Percentiles rank a stretch among this genome's conserved stretches.
Conservation (phyloP, 768 basidiomycete genomes). For the Calvatia gigantea region DNA sequence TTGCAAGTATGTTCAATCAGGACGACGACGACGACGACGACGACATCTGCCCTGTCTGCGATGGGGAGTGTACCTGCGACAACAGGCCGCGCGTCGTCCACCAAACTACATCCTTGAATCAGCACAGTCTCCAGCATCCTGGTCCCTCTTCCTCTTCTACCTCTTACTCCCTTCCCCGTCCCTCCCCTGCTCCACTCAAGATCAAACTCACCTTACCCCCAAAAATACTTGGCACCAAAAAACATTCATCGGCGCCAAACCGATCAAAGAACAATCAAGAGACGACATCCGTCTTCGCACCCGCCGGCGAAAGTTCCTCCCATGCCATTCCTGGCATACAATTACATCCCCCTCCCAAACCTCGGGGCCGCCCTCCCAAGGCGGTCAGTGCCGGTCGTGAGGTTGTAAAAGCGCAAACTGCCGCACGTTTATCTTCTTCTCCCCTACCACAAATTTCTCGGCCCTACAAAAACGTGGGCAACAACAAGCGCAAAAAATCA, state of each 20-base stretch:
- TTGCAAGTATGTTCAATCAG: slow-evolving; percentile 34
- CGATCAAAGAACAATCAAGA: slow-evolving; percentile 27
- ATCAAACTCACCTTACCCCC: slow-evolving; percentile 70
- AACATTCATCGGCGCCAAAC: slow-evolving; percentile 16
- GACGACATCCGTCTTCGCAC: slow-evolving; percentile 38
- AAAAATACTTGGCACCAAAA: slow-evolving; percentile 44
- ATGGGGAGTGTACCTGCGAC: slow-evolving; percentile 81
- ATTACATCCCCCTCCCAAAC: slow-evolving; percentile 32
- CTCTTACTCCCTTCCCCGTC: slow-evolving; percentile 25
- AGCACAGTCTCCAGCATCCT: slow-evolving; percentile 33
- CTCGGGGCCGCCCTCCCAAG: slow-evolving; percentile 58
- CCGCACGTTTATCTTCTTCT: not conserved
- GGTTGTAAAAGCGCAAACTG: slow-evolving; percentile 17
- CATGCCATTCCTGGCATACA: slow-evolving; percentile 15
- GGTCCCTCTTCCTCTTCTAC: slow-evolving; percentile 34
- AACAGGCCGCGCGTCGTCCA: slow-evolving; percentile 34
- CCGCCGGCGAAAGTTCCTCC: slow-evolving; percentile 28
- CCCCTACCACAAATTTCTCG: not conserved
- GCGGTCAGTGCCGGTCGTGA: slow-evolving; percentile 32
- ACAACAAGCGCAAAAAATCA: slow-evolving; percentile 17
- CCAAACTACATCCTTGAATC: slow-evolving; percentile 31
- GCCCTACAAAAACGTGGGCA: slow-evolving; percentile 9
- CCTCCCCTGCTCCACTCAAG: slow-evolving; percentile 48
- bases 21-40: slow-evolving; percentile 83
- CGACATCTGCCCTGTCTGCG: slow-evolving; percentile 90